Percentiles rank a stretch among this genome's conserved stretches.
Conservation (phyloP, 768 basidiomycete species). For the Antrodiella citrinella region DNA sequence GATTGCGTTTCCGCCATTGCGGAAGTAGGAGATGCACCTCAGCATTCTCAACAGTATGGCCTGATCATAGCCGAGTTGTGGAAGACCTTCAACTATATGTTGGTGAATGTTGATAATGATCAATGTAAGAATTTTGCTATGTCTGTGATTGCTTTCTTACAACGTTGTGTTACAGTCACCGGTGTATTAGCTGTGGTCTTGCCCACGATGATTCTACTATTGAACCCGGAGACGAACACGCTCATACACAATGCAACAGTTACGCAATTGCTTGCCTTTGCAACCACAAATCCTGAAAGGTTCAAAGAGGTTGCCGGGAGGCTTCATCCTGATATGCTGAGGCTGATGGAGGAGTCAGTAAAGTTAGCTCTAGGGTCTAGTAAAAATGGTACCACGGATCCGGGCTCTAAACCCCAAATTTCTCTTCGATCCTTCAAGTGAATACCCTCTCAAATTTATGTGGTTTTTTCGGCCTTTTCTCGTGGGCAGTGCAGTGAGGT, state of each 20-base stretch:
- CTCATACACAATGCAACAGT: slow-evolving; percentile 51
- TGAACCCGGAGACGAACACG: slow-evolving; percentile 41
- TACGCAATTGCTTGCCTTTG: slow-evolving; percentile 62
- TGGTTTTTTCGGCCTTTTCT: slow-evolving; percentile 11
- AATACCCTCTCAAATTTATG: neutral
- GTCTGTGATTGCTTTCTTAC: slow-evolving; percentile 1
- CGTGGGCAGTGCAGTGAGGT: too few relatives aligned
- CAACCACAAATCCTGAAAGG: slow-evolving; percentile 57
- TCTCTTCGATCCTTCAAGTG: slow-evolving; percentile 32
- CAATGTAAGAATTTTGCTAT: slow-evolving; percentile 42
- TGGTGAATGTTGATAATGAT: slow-evolving; percentile 45
- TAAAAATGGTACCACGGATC: slow-evolving; percentile 13
- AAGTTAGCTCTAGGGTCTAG: slow-evolving; percentile 62
- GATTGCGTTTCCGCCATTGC: slow-evolving; percentile 69
- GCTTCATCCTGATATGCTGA: slow-evolving; percentile 48
- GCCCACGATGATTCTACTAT: slow-evolving; percentile 65
- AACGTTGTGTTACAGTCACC: slow-evolving; percentile 38
- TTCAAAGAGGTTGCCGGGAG: slow-evolving; percentile 82
- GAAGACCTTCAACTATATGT: slow-evolving; percentile 68
- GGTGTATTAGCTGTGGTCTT: slow-evolving; percentile 63
- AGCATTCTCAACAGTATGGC: slow-evolving; percentile 45
- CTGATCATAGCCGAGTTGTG: slow-evolving; percentile 71
- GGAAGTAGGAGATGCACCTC: slow-evolving; percentile 51
- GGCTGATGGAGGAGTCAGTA: slow-evolving; percentile 68
- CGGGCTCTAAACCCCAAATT: slow-evolving; percentile 57